Conservation (phyloP, 2,329 filamentous ascomycete genomes). For the Lecanicillium sp. region DNA sequence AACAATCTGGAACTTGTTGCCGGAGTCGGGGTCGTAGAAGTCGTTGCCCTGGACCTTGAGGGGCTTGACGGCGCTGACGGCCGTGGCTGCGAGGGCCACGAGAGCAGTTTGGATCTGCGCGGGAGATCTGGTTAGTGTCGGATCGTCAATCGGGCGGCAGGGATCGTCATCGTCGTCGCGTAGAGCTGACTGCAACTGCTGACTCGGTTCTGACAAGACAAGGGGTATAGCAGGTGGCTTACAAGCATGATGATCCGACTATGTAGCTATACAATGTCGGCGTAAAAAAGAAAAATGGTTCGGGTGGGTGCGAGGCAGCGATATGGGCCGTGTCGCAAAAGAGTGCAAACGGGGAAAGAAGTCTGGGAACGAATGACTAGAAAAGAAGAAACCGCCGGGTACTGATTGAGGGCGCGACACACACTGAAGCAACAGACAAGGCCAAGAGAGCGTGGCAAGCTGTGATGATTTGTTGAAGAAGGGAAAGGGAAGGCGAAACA, state of each 20-base stretch:
- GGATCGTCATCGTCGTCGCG: too few relatives aligned
- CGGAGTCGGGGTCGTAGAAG: constrained; percentile 54
- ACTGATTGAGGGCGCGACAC: neutral
- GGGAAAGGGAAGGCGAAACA: neutral
- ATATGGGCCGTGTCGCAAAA: neutral
- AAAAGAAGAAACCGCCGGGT: constrained; percentile 14
- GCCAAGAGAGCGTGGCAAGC: constrained; percentile 7
- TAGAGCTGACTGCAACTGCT: too few relatives aligned
- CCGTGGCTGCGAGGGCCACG: constrained; percentile 46
- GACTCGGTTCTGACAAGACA: too few relatives aligned
- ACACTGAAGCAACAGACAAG: constrained; percentile 20
- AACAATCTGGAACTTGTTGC: constrained; percentile 58
- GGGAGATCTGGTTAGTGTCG: constrained; percentile 15
- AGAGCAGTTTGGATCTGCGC: constrained; percentile 38
- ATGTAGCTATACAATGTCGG: neutral
- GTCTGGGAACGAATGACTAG: constrained; percentile 19
- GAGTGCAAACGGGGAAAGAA: neutral
- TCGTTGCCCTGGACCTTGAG: constrained; percentile 51
- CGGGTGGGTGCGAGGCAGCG: neutral
- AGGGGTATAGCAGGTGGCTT: constrained; percentile 11
- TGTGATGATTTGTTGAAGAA: constrained; percentile 7
- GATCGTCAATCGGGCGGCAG: too few relatives aligned
- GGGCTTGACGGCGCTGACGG: constrained; percentile 50
- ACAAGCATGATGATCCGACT: constrained; percentile 6
- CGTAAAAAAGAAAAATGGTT: neutral